Base-by-base conservation (phyloP, 441 rosid species). In the Pelargonium myrrhifolium region DNA sequence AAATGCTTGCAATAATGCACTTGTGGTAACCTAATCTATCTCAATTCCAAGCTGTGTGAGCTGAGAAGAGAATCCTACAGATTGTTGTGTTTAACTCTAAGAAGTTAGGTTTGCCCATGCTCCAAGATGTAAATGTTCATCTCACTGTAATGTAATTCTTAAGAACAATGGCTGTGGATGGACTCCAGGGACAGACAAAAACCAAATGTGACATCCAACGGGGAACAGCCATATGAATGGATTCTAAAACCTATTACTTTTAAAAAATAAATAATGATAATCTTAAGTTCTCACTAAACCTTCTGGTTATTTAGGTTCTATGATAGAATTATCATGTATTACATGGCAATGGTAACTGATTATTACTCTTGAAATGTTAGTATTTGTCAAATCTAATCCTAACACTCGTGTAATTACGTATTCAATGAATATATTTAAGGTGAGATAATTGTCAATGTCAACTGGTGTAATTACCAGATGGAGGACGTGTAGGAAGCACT, bases 401-500 rank as follows among this genome's bases (percentile, higher is more conserved):
- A 15, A 49, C 20, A 14, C 56, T 49, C 56, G 15, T 49, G 56
- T 49, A 22, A 49, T 9, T 15, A 4, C 6, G 47, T 62, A 17
- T 14, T 49, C 47, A 65, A 65, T 37, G 51, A 24, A 1, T 12
- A 35, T 26, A 9, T 9, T 6, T 2, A 15, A 45, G 39, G 58
- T 43, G 9, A 62, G 20, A 14, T 1, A 31, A n/a, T 10, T 53
- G 14, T 8, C 37, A 31, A 31, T 31, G 56, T 6, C 3, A 17
- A 61, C 31, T 45, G 22, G 59, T 18, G 11, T 63, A 65, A 64
- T 65, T 86, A 94, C 97, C 97, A 67, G 84, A 76, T 71, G 95
- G 87, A 80, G 96, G 88, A 21, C 60, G 83, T 62, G 80, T 77
- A 9, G 96, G 94, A 63, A 94, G 96, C 71, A 88, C 87, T 45